Percentiles rank a stretch among this genome's conserved stretches.
phyloP scores from a whole-genome alignment of 192 early-diverging fungal genomes.

The Neocallimastix lanati region DNA sequence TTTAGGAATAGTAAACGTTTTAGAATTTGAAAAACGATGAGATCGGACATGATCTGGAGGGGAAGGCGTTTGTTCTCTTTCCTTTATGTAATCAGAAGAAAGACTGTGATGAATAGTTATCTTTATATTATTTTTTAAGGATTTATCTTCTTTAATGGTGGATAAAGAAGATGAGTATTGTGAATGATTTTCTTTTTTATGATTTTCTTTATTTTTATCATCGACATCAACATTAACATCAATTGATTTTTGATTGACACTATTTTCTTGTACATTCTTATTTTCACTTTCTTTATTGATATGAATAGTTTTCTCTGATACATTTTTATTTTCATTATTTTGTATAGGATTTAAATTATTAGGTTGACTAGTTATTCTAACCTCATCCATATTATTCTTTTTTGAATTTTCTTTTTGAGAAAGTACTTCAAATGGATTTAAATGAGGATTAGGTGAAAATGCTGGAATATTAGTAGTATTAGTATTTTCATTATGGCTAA shows the following conservation, averaged over 20 bases:
- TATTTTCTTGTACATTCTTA: too few species aligned
- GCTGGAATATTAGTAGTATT: not conserved
- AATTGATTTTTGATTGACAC: too few species aligned
- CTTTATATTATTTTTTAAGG: not conserved
- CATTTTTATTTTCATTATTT: too few species aligned
- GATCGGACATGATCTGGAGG: not conserved
- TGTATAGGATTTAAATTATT: too few species aligned
- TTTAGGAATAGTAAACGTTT: not conserved
- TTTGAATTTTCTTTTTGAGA: not conserved
- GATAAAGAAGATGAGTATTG: too few species aligned
- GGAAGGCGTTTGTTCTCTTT: not conserved
- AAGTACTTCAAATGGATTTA: not conserved
- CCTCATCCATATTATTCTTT: too few species aligned
- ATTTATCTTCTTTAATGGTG: not conserved
- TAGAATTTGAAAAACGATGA: not conserved
- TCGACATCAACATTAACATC: too few species aligned
- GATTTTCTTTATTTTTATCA: too few species aligned
- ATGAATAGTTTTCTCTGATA: too few species aligned
- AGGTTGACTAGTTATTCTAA: too few species aligned
- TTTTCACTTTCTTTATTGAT: too few species aligned
- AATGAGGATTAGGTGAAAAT: not conserved
- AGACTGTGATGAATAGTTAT: not conserved
- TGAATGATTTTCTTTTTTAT: too few species aligned
- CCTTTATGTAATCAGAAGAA: not conserved
- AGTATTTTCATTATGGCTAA: not conserved